Base-by-base conservation (phyloP, 2,329 filamentous ascomycete genomes). In the Fusarium musae region DNA sequence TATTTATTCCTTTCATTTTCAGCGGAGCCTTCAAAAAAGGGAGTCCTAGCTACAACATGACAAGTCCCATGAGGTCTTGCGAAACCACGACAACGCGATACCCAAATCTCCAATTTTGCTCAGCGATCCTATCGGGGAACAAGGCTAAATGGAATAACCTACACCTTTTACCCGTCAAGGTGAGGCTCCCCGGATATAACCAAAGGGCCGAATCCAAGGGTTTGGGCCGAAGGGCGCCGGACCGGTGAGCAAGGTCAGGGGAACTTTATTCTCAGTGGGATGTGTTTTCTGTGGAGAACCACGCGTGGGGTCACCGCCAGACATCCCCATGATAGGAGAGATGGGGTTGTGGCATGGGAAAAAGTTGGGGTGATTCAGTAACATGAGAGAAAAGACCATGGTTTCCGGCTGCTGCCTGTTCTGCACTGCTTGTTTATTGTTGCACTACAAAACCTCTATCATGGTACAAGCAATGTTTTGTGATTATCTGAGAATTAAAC, bases 201-300 rank as follows among this genome's bases (percentile, higher is more conserved):
- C 30, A 57, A 66, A 54, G 62, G 54, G 47, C 42, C 65, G 47
- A 66, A 9, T 53, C 19, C 56, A 52, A 32, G 52, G 39, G 32
- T 15, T 53, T 39, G n/a, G 36, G 59, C 69, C 67, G 63, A 72
- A 39, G 54, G 44, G 30, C 63, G 63, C 59, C 68, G 68, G 57
- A 53, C 34, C 43, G 34, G 40, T 56, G 56, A 68, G 49, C 59
- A 59, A 36, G 49, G 63, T 11, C 5, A 5, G 44, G 54, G 5
- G 13, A 32, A 15, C 26, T 36, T 53, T 53, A 53, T 39, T 53
- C 19, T 53, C 23, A 13, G 13, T 39, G 50, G 34, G 34, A 3
- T 26, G 36, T 28, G 39, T 21, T 49, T 37, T 2, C 1, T 6
- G 54, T 71, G 63, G 63, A 49, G 59, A 61, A 40, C 62, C 37